Percentiles rank a stretch among this genome's conserved stretches.
Conservation (phyloP, 1,284 basidiomycete genomes). For the Exobasidium cylindrosporum region DNA sequence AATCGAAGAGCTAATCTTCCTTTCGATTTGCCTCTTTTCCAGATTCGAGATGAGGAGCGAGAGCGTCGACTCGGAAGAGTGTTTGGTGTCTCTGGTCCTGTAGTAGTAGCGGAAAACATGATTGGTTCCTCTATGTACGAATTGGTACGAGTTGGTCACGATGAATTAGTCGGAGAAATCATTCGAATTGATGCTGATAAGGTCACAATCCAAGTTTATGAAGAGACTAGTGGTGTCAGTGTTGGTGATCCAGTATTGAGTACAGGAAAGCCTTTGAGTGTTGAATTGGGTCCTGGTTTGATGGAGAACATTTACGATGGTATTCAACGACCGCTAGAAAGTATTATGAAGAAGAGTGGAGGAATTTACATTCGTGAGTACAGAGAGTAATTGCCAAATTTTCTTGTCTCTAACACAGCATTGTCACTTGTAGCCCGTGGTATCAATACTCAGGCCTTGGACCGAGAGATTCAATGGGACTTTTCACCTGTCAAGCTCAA, state of each 20-base stretch:
- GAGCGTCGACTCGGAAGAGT: constrained; percentile 45
- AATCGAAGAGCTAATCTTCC: neutral
- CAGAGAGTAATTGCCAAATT: constrained; percentile 55
- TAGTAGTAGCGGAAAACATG: constrained; percentile 54
- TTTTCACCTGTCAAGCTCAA: constrained; percentile 78
- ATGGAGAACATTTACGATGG: constrained; percentile 96
- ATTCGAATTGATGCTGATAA: constrained; percentile 53
- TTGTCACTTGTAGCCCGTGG: constrained; percentile 58
- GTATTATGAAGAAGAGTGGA: constrained; percentile 91
- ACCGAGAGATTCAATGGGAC: constrained; percentile 87
- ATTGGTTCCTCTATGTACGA: constrained; percentile 55
- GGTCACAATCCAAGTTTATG: constrained; percentile 99
- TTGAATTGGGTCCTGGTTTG: constrained; percentile 93
- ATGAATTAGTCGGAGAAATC: constrained; percentile 54
- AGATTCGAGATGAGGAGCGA: constrained; percentile 52
- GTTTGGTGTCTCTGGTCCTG: constrained; percentile 54
- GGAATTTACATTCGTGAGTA: constrained; percentile 83
- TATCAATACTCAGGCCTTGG: constrained; percentile 94
- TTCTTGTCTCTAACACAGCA: neutral
- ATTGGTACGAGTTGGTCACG: constrained; percentile 54
- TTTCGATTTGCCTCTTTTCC: no score
- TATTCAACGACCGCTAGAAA: constrained; percentile 62
- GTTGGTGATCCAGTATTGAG: constrained; percentile 96
- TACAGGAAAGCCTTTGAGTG: constrained; percentile 94
- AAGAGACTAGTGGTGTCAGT: constrained; percentile 72